Base-by-base conservation (phyloP, 345 rosid genomes). In the Ceriops decandra region DNA sequence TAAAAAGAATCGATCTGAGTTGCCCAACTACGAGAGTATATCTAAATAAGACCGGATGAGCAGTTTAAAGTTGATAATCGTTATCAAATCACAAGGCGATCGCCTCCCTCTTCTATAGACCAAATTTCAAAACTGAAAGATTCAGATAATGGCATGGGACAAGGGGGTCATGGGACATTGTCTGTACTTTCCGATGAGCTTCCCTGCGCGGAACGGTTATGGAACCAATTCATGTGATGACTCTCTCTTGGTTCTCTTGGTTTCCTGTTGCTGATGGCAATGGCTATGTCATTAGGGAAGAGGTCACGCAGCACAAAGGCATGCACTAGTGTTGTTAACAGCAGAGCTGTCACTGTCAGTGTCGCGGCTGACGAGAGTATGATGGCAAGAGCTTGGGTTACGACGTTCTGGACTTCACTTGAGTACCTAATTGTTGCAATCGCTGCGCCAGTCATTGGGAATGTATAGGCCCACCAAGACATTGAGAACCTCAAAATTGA, bases 391-490 rank as follows among this genome's bases (percentile, higher is more conserved):
- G 75, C 32, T 71, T 72, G 84, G 10, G 87, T 84, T 54, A 79
- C 77, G 4, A 76, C 32, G 42, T 79, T 81, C 7, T 77, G 77
- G 2, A 85, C 88, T 80, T 80, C 85, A 4, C 73, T 80, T 53
- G 91, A 83, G 73, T 86, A 90, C 57, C 78, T 78, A 20, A 86
- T 85, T n/a, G 93, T 87, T 31, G 93, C 84, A 59, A 82, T 81
- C 38, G 92, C 92, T 20, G 89, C 90, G 3, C 87, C 81, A 2
- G 90, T 85, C 90, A 83, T 77, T 0, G 98, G 92, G 72, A 93
- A 91, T 22, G 97, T 91, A 72, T 89, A 93, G 7, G 96, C 98
- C 97, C 98, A 93, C 96, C 96, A 89, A 60, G 96, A 88, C 79
- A 87, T 69, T 33, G 96, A 91, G 75, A 93, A 91, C 86, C 92